A percentile compares a stretch with the other conserved stretches of the same genome.
These are phyloP conservation scores for Oryza glaberrima DNA, from an alignment of 176 grass and related monocot species.

Conservation along the genomic window DNA sequence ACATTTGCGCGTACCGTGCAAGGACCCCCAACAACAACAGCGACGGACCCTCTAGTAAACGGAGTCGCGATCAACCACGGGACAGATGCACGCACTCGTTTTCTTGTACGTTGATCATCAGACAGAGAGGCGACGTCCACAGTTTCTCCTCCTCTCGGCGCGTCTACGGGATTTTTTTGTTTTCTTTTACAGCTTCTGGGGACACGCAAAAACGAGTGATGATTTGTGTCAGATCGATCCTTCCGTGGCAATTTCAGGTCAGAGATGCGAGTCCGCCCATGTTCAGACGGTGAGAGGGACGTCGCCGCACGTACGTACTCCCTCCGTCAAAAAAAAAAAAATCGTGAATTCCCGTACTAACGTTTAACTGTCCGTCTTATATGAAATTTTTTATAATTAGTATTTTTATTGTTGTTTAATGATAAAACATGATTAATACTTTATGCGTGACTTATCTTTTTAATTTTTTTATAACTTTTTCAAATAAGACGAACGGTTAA, in stretches of 20 bases:
- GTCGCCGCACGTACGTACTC: background rate
- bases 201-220: conserved; percentile 21
- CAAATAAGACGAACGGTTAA: too few species aligned
- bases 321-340: too few species aligned
- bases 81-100: background rate
- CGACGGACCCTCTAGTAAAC: conserved; percentile 23
- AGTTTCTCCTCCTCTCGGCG: background rate
- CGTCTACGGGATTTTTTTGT: background rate
- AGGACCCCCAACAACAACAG: background rate
- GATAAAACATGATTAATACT: too few species aligned
- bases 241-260: conserved; percentile 14
- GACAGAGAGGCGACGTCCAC: background rate
- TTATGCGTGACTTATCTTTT: too few species aligned
- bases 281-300: conserved; percentile 41
- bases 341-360: rapidly evolving
- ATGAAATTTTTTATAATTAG: too few species aligned
- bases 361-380: too few species aligned
- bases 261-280: background rate
- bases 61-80: conserved; percentile 30
- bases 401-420: too few species aligned
- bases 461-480: too few species aligned
- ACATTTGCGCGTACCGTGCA: conserved; percentile 32
- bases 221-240: background rate
- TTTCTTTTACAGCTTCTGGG: background rate
- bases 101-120: background rate